Conservation (phyloP, 306 rosid genomes). For the Vigna reflexopilosa region DNA sequence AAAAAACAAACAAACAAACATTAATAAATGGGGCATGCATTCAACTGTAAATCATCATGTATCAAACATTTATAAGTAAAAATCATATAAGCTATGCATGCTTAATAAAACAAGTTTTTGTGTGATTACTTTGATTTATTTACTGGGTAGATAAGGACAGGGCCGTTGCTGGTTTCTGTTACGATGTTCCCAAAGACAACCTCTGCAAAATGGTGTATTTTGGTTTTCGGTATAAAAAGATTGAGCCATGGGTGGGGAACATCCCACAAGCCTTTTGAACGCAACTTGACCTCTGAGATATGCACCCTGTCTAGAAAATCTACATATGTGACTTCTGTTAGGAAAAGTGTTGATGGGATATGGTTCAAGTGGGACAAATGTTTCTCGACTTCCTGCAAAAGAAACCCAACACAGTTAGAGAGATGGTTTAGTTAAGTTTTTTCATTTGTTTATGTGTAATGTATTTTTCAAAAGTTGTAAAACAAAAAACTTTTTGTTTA, state of each 20-base stretch:
- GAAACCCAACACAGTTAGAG: constrained; percentile 16
- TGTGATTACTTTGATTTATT: constrained; percentile 74
- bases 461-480: background rate
- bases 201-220: constrained; percentile 75
- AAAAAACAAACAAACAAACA: background rate
- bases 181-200: constrained; percentile 85
- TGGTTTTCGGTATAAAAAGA: constrained; percentile 86
- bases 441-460: background rate
- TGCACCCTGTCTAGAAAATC: constrained; percentile 94
- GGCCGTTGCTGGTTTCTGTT: constrained; percentile 65
- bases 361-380: constrained; percentile 62
- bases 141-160: constrained; percentile 91
- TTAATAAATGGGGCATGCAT: background rate
- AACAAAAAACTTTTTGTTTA: constrained; percentile 10
- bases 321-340: constrained; percentile 74
- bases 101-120: background rate
- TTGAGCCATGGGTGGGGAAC: constrained; percentile 99
- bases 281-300: constrained; percentile 79
- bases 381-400: constrained; percentile 74
- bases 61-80: too few relatives aligned
- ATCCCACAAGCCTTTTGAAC: constrained; percentile 94
- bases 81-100: too few relatives aligned
- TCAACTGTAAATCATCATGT: too few relatives aligned
- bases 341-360: constrained; percentile 82
- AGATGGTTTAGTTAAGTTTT: background rate